Evolutionary conservation across 495 filamentous ascomycete genomes (phyloP).

Genomic region (Viridothelium virens): DNA sequence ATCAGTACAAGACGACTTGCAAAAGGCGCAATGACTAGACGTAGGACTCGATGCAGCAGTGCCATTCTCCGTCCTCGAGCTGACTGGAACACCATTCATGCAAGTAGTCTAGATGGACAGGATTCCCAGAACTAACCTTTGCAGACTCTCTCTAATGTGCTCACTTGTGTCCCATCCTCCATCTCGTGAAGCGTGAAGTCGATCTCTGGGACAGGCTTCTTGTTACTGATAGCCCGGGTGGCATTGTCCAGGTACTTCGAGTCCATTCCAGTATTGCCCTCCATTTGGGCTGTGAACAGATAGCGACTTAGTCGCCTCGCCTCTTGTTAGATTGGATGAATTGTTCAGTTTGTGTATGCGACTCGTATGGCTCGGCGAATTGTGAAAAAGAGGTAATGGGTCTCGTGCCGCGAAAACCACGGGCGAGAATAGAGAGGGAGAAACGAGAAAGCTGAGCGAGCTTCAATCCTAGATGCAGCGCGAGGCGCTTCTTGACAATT

Average conservation of each 20-base stretch:
- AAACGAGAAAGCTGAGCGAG: background rate
- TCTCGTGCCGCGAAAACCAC: constrained; percentile 5
- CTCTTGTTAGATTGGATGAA: background rate
- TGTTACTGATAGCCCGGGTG: constrained; percentile 73
- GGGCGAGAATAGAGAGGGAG: background rate
- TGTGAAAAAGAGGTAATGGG: background rate
- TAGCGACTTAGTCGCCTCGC: constrained; percentile 17
- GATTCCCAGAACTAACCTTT: constrained; percentile 60
- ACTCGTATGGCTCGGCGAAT: background rate
- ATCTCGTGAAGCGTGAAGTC: constrained; percentile 96
- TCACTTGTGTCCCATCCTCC: constrained; percentile 94
- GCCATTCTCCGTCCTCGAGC: no score
- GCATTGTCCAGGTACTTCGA: constrained; percentile 37
- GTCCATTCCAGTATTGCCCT: constrained; percentile 22
- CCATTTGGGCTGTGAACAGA: constrained; percentile 20
- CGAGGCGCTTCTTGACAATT: background rate
- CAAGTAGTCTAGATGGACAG: no score
- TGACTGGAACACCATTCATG: no score
- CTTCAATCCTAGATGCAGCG: background rate
- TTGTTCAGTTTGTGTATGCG: background rate
- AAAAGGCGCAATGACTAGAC: constrained; percentile 5
- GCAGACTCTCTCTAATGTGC: constrained; percentile 87
- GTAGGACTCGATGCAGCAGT: no score
- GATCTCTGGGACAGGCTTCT: constrained; percentile 92
- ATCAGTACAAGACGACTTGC: background rate